Percentiles rank a stretch among this genome's conserved stretches.
These are phyloP conservation scores for Phytophthora agathidicida DNA, from an alignment of 352 stramenopile genomes.

Conservation along the genomic window DNA sequence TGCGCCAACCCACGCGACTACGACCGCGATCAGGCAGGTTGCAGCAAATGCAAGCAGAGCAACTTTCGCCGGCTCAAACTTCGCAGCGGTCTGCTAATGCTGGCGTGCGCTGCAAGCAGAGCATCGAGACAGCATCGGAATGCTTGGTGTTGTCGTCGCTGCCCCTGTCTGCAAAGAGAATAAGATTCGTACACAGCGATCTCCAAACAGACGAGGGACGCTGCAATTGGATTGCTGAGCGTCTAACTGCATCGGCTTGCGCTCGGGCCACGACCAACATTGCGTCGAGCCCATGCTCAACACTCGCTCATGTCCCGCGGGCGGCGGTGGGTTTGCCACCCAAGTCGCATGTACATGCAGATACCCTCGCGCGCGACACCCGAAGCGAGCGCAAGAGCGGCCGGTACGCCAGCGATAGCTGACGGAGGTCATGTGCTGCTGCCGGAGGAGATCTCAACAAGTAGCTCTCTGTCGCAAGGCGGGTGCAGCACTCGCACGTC, in stretches of 20 bases:
- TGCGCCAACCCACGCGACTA: too few relatives aligned
- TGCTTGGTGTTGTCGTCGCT: conserved; percentile 2
- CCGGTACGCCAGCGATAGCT: conserved; percentile 10
- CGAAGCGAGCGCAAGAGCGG: background rate
- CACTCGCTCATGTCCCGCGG: too few relatives aligned
- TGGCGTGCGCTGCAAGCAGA: conserved; percentile 7
- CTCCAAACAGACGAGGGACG: conserved; percentile 13
- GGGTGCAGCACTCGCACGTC: too few relatives aligned
- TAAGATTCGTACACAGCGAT: conserved; percentile 22
- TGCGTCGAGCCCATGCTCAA: background rate
- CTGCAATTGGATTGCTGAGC: conserved; percentile 17
- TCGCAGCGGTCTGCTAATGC: background rate
- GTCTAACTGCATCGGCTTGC: background rate
- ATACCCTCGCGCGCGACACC: background rate
- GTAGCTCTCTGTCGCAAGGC: conserved; percentile 16
- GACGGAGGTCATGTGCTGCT: background rate
- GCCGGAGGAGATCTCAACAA: background rate
- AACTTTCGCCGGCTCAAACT: background rate
- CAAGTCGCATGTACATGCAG: background rate
- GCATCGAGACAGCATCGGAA: background rate
- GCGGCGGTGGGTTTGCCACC: background rate
- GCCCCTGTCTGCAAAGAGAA: conserved; percentile 8
- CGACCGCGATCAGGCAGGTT: background rate
- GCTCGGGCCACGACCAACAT: background rate
- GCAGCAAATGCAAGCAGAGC: too few relatives aligned